phyloP scores from a whole-genome alignment of 2,329 filamentous ascomycete genomes.

The Microcyclosporella mali region DNA sequence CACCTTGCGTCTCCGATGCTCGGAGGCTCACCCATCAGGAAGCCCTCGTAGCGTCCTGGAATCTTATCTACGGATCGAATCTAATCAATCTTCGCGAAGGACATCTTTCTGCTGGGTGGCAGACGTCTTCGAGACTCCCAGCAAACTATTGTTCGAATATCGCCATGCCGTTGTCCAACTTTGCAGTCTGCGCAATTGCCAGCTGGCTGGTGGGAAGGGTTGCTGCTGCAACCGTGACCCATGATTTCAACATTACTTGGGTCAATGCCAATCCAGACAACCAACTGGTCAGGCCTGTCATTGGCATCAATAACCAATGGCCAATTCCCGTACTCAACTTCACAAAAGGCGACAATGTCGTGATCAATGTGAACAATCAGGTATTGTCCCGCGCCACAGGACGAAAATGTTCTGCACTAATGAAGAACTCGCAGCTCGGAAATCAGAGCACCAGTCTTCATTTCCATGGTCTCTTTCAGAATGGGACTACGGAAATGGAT shows the following conservation, averaged over 20 bases:
- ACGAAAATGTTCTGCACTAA: not conserved
- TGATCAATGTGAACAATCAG: slow-evolving; percentile 63
- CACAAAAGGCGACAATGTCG: slow-evolving; percentile 65
- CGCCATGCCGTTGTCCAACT: not conserved
- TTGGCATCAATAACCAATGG: slow-evolving; percentile 68
- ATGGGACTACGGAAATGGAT: slow-evolving; percentile 69
- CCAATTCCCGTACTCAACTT: slow-evolving; percentile 67
- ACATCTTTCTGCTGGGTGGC: not conserved
- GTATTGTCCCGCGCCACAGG: slow-evolving; percentile 10
- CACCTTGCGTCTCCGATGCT: not conserved
- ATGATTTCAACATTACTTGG: slow-evolving; percentile 44
- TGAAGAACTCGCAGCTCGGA: slow-evolving; percentile 36
- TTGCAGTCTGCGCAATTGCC: not conserved
- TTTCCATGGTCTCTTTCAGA: slow-evolving; percentile 73
- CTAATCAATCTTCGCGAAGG: slow-evolving; percentile 11
- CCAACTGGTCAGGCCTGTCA: slow-evolving; percentile 43
- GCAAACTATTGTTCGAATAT: not conserved
- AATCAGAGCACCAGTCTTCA: slow-evolving; percentile 63
- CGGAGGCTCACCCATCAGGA: not conserved
- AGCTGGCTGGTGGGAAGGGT: slow-evolving; percentile 10
- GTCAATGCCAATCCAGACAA: slow-evolving; percentile 51
- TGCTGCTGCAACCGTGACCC: slow-evolving; percentile 16
- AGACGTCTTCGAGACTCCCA: not conserved
- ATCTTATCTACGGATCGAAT: slow-evolving; percentile 11
- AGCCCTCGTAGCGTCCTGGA: slow-evolving; percentile 2